Evolutionary conservation across 179 eudicot genomes (phyloP).

Genomic region (Sideroxylon spinosum): DNA sequence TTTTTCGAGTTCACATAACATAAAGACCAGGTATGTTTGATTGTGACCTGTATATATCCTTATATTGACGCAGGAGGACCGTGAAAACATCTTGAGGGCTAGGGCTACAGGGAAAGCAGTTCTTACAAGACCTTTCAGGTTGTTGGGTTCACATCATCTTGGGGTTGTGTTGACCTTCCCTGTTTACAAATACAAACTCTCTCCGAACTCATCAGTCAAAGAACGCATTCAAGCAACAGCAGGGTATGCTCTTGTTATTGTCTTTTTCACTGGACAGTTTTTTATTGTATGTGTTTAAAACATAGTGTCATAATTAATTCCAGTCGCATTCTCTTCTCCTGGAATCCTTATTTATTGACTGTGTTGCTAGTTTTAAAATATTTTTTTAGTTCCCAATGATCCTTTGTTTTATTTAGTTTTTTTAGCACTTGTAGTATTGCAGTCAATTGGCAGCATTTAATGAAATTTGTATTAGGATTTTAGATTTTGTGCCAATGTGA

Average conservation of each 20-base stretch:
- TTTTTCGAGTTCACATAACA: background rate
- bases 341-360: background rate
- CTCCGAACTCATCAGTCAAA: conserved; percentile 38
- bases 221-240: conserved; percentile 55
- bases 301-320: background rate
- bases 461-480: background rate
- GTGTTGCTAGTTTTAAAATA: background rate
- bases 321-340: background rate
- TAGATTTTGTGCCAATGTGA: background rate
- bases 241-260: conserved; percentile 35
- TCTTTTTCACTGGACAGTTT: background rate
- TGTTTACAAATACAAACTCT: conserved; percentile 54
- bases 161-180: conserved; percentile 72
- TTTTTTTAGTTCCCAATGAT: no score
- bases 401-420: background rate
- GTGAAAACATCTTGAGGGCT: conserved; percentile 63
- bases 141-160: conserved; percentile 60
- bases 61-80: conserved; percentile 45
- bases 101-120: conserved; percentile 72
- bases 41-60: background rate
- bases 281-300: no score
- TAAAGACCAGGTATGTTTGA: background rate
- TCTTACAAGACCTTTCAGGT: conserved; percentile 55
- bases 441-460: background rate
- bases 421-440: background rate